Evolutionary conservation across 192 early-diverging fungal species (phyloP), one percentile per base, ranked within the genome.

Genomic region (Spizellomyces punctatus): DNA sequence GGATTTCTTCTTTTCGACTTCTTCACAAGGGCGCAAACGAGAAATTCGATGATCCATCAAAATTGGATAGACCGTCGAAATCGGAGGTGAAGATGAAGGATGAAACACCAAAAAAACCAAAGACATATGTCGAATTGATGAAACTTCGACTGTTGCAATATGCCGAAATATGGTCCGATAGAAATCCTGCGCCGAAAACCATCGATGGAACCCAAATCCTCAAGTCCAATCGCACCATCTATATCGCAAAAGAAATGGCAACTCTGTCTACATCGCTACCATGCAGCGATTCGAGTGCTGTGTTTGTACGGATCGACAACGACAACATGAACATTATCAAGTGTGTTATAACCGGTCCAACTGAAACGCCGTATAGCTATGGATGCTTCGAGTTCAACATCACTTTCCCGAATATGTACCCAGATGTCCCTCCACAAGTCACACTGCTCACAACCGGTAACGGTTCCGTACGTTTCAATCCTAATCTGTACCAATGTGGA

Each of bases 281-380:
- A 44, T 74, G 70, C 44, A 17, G 64, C 45, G 64, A 77, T 46
- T 42, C 19, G 14, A 74, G 69, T 8, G 36, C 52, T 12, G 64
- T 75, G 16, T 76, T 77, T 69, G 58, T 69, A 14, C 10, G 76
- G 14, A 73, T 63, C 5, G 76, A 76, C 22, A 73, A 68, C 27
- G 64, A 66, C 14, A 21, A 43, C 8, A 59, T 69, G 50, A 48
- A 78, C 57, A 49, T 43, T 14, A 71, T 77, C 60, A 47, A 68
- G 45, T 43, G 56, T 19, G 45, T 58, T 10, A 56, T 87, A 44
- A 85, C 81, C 21, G 85, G 85, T 5, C 85, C 85, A 50, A 73
- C 75, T 65, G 82, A 79, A 42, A 87, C 85, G 22, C 85, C 85
- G 63, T 87, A 85, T 78, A 82, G 59, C 17, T 67, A 82, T 64